Percentiles rank a stretch among this genome's conserved stretches.
These are phyloP conservation scores for Carpinus fangiana DNA, from an alignment of 306 rosid genomes.

Conservation along the genomic window DNA sequence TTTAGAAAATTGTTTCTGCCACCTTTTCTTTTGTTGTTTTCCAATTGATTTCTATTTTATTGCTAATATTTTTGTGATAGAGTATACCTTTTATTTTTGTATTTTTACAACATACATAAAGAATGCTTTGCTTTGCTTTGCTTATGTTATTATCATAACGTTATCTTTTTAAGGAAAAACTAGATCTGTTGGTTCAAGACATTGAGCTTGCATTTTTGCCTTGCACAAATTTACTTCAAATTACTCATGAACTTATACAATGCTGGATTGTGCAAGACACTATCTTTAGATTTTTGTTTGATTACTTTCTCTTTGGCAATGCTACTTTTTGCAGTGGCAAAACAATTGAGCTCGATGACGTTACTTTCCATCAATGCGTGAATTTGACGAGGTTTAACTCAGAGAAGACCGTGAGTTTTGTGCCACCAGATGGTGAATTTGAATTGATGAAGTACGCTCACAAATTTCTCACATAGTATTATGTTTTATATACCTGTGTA, in stretches of 20 bases:
- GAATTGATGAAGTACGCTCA: slow-evolving; percentile 89
- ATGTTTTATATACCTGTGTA: neutral
- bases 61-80: neutral
- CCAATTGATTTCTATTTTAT: neutral
- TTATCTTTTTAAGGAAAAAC: neutral
- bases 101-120: too few species aligned
- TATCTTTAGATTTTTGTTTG: neutral
- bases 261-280: neutral
- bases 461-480: slow-evolving; percentile 8
- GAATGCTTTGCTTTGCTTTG: neutral
- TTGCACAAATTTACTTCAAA: neutral
- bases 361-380: slow-evolving; percentile 95
- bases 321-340: slow-evolving; percentile 68
- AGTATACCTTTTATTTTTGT: neutral
- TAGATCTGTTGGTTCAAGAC: neutral
- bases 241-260: neutral
- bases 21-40: neutral
- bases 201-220: neutral
- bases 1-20: neutral
- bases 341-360: slow-evolving; percentile 95
- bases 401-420: slow-evolving; percentile 95
- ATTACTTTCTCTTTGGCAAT: slow-evolving; percentile 5
- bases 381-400: slow-evolving; percentile 94
- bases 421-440: slow-evolving; percentile 96
- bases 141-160: neutral